Base-by-base conservation (phyloP, 1,284 basidiomycete species). In the Hypsizygus ulmarius region DNA sequence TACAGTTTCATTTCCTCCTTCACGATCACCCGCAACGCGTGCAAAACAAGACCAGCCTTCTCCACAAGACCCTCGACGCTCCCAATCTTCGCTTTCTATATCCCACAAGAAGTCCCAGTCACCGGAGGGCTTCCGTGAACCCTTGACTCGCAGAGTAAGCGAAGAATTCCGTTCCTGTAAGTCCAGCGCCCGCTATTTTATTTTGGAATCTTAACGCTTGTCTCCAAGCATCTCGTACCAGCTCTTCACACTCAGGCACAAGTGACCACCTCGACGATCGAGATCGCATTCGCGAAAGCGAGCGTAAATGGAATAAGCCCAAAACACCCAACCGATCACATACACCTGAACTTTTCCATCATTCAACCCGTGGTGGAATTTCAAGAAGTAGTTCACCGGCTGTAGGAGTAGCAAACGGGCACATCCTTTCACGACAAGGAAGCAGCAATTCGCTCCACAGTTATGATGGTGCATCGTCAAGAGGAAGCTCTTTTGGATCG, bases 401-500 rank as follows among this genome's bases (percentile, higher is more conserved):
- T 33, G 39, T 54, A 3, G 41, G 46, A 8, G 10, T 19, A 30
- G 28, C 33, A 3, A 37, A 44, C 12, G 41, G 36, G 19, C 36
- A 33, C 27, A 39, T 41, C 11, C 33, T 48, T 11, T 45, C 48
- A 12, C 44, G 50, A 37, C 49, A 39, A 39, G 47, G 40, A n/a
- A 55, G 49, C 28, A 48, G 30, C 29, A 37, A 45, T 1, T 53
- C 53, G 1, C 21, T 49, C 25, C 47, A 29, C 14, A 57, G 50
- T 38, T 52, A 52, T 8, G 54, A 55, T 38, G 54, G 43, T 18
- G 16, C 32, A 37, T 66, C 69, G n/a, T 75, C 75, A 3, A 61
- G 67, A 39, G 65, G 68, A 15, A 74, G 72, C 46, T 78, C 78
- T 2, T 47, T 67, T 5, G 62, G 67, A 39, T 80, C 78, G 27